Percentiles rank a stretch among this genome's conserved stretches.
Evolutionary conservation across 352 stramenopile species (phyloP).

Genomic region (Phytophthora multivora): DNA sequence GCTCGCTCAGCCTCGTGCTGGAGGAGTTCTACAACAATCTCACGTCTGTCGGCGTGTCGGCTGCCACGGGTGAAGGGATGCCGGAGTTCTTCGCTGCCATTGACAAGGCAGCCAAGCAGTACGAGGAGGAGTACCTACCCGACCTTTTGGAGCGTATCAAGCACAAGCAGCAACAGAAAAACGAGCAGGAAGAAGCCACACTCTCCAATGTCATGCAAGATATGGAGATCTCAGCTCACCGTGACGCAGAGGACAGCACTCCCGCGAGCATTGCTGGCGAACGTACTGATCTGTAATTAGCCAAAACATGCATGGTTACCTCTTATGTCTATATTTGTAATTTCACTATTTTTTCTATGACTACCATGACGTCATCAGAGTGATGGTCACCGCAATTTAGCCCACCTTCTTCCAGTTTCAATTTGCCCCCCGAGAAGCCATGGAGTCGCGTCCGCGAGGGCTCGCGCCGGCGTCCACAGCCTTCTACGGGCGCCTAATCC

Average conservation of each 20-base stretch:
- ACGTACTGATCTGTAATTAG: slow-evolving; percentile 67
- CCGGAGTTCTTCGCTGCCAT: slow-evolving; percentile 94
- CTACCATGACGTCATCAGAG: background rate
- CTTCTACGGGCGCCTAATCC: slow-evolving; percentile 52
- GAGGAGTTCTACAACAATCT: slow-evolving; percentile 96
- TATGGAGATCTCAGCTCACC: slow-evolving; percentile 67
- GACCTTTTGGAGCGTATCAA: slow-evolving; percentile 76
- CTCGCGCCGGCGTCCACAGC: slow-evolving; percentile 12
- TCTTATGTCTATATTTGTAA: background rate
- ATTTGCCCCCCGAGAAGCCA: slow-evolving; percentile 13
- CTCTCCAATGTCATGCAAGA: slow-evolving; percentile 81
- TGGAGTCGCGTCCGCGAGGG: slow-evolving; percentile 21
- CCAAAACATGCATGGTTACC: slow-evolving; percentile 3
- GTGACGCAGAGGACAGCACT: slow-evolving; percentile 3
- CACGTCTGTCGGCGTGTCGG: slow-evolving; percentile 93
- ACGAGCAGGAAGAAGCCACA: slow-evolving; percentile 53
- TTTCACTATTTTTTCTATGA: background rate
- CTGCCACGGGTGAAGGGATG: slow-evolving; percentile 95
- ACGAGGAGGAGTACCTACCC: slow-evolving; percentile 88
- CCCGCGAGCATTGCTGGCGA: slow-evolving; percentile 30
- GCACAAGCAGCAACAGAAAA: slow-evolving; percentile 54
- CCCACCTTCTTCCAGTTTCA: slow-evolving; percentile 17
- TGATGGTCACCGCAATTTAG: slow-evolving; percentile 8
- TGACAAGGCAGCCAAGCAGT: slow-evolving; percentile 83
- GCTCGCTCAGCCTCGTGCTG: slow-evolving; percentile 89